These are phyloP conservation scores for Pythium angustatum DNA, from an alignment of 352 stramenopile species.

Conservation along the genomic window DNA sequence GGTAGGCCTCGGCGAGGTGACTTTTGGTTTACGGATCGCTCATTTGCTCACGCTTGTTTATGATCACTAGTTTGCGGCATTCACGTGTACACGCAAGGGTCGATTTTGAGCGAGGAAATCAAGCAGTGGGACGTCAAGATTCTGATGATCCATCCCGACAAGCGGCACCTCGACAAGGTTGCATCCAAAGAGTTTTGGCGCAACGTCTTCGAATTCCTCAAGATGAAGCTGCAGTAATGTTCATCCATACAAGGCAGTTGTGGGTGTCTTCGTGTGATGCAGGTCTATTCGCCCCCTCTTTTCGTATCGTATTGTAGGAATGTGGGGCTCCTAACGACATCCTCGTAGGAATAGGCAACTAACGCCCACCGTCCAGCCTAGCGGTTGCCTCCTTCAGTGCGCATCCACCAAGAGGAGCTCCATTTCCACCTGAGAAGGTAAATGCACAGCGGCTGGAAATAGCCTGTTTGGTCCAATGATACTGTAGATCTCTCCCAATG, in stretches of 20 bases:
- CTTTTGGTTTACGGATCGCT: too few species aligned
- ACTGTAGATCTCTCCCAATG: too few species aligned
- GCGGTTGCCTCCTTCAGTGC: too few species aligned
- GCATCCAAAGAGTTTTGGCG: conserved; percentile 90
- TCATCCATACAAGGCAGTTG: background rate
- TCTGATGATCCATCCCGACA: conserved; percentile 91
- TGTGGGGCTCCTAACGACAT: too few species aligned
- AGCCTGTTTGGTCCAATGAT: too few species aligned
- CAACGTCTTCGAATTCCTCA: conserved; percentile 87
- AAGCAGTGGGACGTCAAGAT: conserved; percentile 91
- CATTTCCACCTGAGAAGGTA: too few species aligned
- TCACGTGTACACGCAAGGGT: conserved; percentile 84
- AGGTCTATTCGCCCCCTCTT: background rate
- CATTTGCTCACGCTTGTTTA: too few species aligned
- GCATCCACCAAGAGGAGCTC: too few species aligned
- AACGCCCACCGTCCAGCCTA: too few species aligned
- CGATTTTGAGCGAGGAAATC: conserved; percentile 76
- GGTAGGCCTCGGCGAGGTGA: too few species aligned
- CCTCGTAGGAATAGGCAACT: too few species aligned
- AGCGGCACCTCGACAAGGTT: conserved; percentile 90
- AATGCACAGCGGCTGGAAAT: background rate
- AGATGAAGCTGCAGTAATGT: conserved; percentile 74
- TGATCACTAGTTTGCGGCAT: conserved; percentile 65
- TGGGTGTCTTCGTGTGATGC: background rate
- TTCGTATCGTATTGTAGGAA: too few species aligned